Base-by-base conservation (phyloP, 208 protist genomes). In the Herpetomonas muscarum region DNA sequence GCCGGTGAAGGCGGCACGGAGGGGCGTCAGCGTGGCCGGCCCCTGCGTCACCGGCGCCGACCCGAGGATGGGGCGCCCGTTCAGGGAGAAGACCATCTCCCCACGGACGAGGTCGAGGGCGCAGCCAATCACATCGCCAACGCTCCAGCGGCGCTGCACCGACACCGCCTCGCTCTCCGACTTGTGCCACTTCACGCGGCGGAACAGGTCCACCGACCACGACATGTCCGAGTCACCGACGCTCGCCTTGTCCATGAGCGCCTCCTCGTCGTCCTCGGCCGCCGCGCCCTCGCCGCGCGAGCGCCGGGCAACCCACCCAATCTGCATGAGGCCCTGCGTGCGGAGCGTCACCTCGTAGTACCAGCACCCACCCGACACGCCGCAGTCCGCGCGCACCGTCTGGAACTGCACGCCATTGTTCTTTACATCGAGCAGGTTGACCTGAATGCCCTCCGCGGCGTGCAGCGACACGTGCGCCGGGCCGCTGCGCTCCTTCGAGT, bases 341-440 rank as follows among this genome's bases (percentile, higher is more conserved):
- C 71, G 75, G 49, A 97, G 64, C 19, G 80, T 89, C 49, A 95
- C 83, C 69, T 97, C 91, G 65, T 90, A 97, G 67, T 95, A 97
- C 91, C 91, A 97, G 30, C 60, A 63, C 34, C 86, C 88, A 30
- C 79, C 84, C 12, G 65, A 53, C 30, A 95, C 91, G 9, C 61
- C 71, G 70, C 86, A 92, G 60, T 97, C 80, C 31, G 85, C 85
- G 32, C 51, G 54, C 32, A 92, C 77, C 9, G 85, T 95, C 45
- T 76, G 55, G 70, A 95, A 95, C 25, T 56, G 49, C 7, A 74
- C 49, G 9, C 82, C 85, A 19, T 62, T 69, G 68, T 94, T 95
- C 59, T 81, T 80, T 41, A 80, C 86, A 30, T 87, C 79, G 9
- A 90, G 71, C 30, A 81, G 57, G 49, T 87, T 86, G 36, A 92